A percentile compares a stretch with the other conserved stretches of the same genome.
Conservation (phyloP, 2,329 filamentous ascomycete genomes). For the Colletotrichum phormii region DNA sequence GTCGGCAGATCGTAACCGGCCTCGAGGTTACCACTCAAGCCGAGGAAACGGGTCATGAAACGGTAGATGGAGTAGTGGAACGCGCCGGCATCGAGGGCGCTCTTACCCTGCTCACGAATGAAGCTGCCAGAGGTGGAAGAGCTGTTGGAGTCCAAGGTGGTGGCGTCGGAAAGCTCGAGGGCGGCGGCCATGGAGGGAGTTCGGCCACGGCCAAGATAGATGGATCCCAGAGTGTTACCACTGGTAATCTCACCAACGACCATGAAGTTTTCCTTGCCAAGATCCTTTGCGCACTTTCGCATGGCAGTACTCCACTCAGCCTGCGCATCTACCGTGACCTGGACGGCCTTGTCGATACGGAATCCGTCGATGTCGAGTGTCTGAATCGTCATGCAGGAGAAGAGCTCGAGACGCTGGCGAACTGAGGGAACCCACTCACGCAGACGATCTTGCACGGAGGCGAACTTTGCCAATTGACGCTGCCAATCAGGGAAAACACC, state of each 20-base stretch:
- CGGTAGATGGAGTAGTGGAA: slow-evolving; percentile 53
- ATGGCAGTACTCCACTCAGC: slow-evolving; percentile 68
- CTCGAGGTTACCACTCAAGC: slow-evolving; percentile 46
- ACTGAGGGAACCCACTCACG: slow-evolving; percentile 73
- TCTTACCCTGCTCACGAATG: slow-evolving; percentile 66
- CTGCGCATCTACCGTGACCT: slow-evolving; percentile 71
- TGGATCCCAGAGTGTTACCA: slow-evolving; percentile 69
- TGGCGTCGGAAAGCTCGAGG: slow-evolving; percentile 31
- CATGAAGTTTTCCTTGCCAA: slow-evolving; percentile 73
- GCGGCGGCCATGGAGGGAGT: slow-evolving; percentile 47
- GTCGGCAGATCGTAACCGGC: slow-evolving; percentile 46
- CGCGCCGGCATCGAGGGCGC: slow-evolving; percentile 57
- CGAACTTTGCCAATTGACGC: slow-evolving; percentile 74
- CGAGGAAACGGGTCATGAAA: slow-evolving; percentile 45
- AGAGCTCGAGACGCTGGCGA: slow-evolving; percentile 66
- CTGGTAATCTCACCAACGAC: slow-evolving; percentile 73
- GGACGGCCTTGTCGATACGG: slow-evolving; percentile 75
- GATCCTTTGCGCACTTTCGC: slow-evolving; percentile 65
- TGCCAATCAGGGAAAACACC: slow-evolving; percentile 73
- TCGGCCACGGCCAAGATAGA: slow-evolving; percentile 72
- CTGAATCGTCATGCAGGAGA: slow-evolving; percentile 72
- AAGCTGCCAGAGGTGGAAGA: slow-evolving; percentile 46
- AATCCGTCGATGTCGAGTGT: slow-evolving; percentile 76
- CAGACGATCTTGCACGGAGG: slow-evolving; percentile 74
- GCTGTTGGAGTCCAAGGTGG: slow-evolving; percentile 36